Evolutionary conservation across 2,329 filamentous ascomycete genomes (phyloP), one percentile per base, ranked within the genome.

Genomic region (Xylariaceae sp.): DNA sequence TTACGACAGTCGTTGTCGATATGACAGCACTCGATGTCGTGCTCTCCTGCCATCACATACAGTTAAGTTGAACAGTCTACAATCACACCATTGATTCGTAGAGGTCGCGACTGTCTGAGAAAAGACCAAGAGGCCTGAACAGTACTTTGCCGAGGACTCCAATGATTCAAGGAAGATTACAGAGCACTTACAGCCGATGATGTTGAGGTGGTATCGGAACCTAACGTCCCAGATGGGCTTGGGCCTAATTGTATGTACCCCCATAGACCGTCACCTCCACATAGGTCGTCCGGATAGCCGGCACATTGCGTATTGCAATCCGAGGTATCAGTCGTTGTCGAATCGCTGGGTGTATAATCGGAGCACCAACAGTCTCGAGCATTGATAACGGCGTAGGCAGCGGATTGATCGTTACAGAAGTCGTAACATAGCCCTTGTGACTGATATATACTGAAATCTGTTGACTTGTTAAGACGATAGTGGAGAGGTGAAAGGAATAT

Each of bases 311-410:
- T 66, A 56, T 75, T 68, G 68, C 88, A 92, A 18, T 76, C 59
- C 32, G 54, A 57, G 1, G 68, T 66, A 18, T 70, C 62, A 44
- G 75, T 70, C 47, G 73, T 65, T 31, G 63, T 65, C 17, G 61
- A 63, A 31, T 70, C 55, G 44, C 72, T 71, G 9, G 88, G 88
- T 2, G 75, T 75, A 60, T 83, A 83, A 64, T 90, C 78, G 35
- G 85, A 85, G 65, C 88, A 92, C 86, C 86, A 92, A 64, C 88
- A 92, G 45, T 75, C 67, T 31, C 80, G 72, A 14, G 69, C 75
- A 58, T 89, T 78, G 1, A 90, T 71, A 42, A 92, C 73, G 56
- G 85, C 86, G 54, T 85, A 88, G 36, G 87, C 86, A 56, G 75
- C 87, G 14, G 73, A 58, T 17, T 47, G 6, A 31, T 63, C 61